Percentiles rank a stretch among this genome's conserved stretches.
Conservation (phyloP, 2,329 filamentous ascomycete genomes). For the Aspergillus aculeatus region DNA sequence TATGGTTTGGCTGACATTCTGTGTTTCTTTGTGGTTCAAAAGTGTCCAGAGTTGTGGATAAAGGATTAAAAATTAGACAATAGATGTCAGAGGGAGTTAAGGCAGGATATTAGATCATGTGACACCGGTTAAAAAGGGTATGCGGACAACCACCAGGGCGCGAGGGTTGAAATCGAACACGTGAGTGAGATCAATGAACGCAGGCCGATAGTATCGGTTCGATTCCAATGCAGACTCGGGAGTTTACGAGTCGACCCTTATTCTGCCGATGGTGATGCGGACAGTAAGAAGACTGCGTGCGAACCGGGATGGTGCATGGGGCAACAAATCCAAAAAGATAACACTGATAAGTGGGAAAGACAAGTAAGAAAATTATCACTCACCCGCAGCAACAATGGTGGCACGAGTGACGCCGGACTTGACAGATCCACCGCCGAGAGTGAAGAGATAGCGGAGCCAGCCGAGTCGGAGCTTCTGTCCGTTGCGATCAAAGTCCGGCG, state of each 20-base stretch:
- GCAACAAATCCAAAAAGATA: neutral
- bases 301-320: neutral
- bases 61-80: neutral
- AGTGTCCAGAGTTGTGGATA: neutral
- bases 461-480: slow-evolving; percentile 46
- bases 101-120: neutral
- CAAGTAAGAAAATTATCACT: slow-evolving; percentile 27
- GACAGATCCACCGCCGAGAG: slow-evolving; percentile 41
- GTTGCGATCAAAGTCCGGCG: slow-evolving; percentile 61
- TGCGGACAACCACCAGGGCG: neutral
- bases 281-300: neutral
- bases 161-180: neutral
- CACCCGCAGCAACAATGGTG: slow-evolving; percentile 39
- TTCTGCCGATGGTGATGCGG: neutral
- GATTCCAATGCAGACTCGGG: neutral
- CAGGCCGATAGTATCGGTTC: neutral
- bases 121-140: neutral
- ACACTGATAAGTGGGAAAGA: neutral
- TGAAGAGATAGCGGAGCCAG: slow-evolving; percentile 42
- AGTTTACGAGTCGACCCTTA: neutral
- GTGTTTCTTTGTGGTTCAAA: neutral
- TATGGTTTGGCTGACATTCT: neutral
- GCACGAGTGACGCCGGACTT: slow-evolving; percentile 38
- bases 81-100: no score
- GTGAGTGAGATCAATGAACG: neutral